A percentile compares a stretch with the other conserved stretches of the same genome.
phyloP scores from a whole-genome alignment of 257 asterid genomes.

The Solanum boliviense region DNA sequence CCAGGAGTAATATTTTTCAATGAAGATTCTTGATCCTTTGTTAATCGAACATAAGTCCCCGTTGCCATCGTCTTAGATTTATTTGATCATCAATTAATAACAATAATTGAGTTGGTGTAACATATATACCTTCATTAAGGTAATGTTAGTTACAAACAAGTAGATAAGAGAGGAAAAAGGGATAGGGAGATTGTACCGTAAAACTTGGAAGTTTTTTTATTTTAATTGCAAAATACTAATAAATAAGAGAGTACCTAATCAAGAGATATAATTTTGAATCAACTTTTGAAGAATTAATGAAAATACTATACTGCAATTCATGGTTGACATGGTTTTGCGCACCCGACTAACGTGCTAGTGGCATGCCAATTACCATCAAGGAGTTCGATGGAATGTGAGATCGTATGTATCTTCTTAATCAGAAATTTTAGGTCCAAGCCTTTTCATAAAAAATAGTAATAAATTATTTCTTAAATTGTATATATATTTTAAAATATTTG shows the following conservation, averaged over 20 bases:
- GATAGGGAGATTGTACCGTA: background rate
- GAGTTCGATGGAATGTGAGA: background rate
- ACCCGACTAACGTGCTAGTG: background rate
- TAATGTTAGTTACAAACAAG: background rate
- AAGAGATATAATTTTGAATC: background rate
- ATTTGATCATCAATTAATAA: slow-evolving; percentile 4
- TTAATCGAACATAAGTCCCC: slow-evolving; percentile 52
- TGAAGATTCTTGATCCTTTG: slow-evolving; percentile 38
- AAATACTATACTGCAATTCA: background rate
- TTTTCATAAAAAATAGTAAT: background rate
- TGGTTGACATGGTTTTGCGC: background rate
- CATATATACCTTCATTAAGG: background rate
- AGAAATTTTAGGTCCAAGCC: background rate
- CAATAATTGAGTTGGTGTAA: background rate
- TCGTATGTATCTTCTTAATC: background rate
- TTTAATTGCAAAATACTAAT: background rate
- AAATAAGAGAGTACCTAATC: background rate
- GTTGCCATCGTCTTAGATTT: slow-evolving; percentile 24
- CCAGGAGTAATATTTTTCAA: slow-evolving; percentile 57
- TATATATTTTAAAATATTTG: background rate
- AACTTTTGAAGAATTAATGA: background rate
- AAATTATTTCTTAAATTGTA: background rate
- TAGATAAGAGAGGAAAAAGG: background rate
- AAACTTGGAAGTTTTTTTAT: background rate
- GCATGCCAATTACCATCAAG: background rate